phyloP scores from a whole-genome alignment of 1,284 basidiomycete species.

The Rhizoctonia solani region DNA sequence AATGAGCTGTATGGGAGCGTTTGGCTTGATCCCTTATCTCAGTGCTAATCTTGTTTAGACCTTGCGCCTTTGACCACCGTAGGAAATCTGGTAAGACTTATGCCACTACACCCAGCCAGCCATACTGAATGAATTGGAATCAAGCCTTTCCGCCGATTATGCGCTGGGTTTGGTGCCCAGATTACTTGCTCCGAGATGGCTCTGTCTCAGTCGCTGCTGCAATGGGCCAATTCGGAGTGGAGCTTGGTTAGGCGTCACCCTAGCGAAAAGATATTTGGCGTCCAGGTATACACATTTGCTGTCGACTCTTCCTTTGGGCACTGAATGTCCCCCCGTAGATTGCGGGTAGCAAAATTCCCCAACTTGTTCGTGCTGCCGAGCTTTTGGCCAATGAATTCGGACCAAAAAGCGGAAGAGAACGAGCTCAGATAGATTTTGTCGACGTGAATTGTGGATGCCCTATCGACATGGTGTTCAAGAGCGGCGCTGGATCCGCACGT shows the following conservation, averaged over 20 bases:
- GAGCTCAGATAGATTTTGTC: constrained; percentile 78
- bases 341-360: constrained; percentile 75
- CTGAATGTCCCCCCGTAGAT: constrained; percentile 44
- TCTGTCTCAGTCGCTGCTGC: constrained; percentile 77
- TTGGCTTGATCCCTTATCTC: neutral
- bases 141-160: constrained; percentile 91
- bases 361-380: constrained; percentile 84
- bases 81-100: constrained; percentile 77
- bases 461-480: constrained; percentile 93
- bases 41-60: constrained; percentile 53
- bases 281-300: constrained; percentile 59
- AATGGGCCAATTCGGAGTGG: constrained; percentile 89
- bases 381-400: constrained; percentile 71
- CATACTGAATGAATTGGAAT: neutral
- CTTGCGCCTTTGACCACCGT: constrained; percentile 95
- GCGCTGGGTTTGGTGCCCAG: constrained; percentile 84
- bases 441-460: constrained; percentile 98
- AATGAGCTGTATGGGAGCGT: constrained; percentile 70
- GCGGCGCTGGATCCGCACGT: constrained; percentile 88
- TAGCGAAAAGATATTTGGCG: constrained; percentile 86
- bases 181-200: constrained; percentile 98
- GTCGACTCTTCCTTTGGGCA: neutral
- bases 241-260: constrained; percentile 86
- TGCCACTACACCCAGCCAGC: neutral
- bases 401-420: constrained; percentile 42